Evolutionary conservation across 805 yeast species (phyloP).

Genomic region (Kluyveromyces wickerhamii): DNA sequence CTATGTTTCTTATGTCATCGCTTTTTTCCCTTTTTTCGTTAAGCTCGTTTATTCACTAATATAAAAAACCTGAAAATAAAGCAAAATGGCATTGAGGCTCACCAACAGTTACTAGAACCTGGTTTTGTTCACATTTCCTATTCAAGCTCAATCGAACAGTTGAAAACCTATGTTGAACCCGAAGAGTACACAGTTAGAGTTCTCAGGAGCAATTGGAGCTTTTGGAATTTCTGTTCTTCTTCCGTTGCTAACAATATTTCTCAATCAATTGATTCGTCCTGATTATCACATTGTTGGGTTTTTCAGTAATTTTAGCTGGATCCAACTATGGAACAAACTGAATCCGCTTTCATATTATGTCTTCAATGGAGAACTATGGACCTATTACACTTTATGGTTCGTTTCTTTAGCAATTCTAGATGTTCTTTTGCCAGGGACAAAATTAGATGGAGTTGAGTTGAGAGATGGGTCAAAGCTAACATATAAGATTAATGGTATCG

Average conservation of each 20-base stretch:
- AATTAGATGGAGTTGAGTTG: conserved; percentile 54
- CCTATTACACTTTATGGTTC: conserved; percentile 68
- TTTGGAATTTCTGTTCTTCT: conserved; percentile 53
- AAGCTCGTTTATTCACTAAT: no score
- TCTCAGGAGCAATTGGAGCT: conserved; percentile 74
- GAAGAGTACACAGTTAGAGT: conserved; percentile 59
- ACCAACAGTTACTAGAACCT: no score
- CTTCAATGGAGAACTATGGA: conserved; percentile 46
- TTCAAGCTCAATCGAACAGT: no score
- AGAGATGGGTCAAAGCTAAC: conserved; percentile 66
- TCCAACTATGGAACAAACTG: conserved; percentile 31
- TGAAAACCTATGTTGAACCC: no score
- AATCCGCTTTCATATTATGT: conserved; percentile 26
- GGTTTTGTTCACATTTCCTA: no score
- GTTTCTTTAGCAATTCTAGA: conserved; percentile 56
- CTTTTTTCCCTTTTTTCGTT: no score
- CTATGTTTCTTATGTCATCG: no score
- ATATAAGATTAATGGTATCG: conserved; percentile 78
- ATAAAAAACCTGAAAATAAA: no score
- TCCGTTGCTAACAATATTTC: conserved; percentile 52
- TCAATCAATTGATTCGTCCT: conserved; percentile 58
- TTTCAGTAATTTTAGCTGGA: conserved; percentile 32
- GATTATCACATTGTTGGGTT: conserved; percentile 45
- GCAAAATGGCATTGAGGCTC: no score
- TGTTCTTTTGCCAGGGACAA: conserved; percentile 55